phyloP scores from a whole-genome alignment of 106 monocot species.

The Ottelia alismoides region DNA sequence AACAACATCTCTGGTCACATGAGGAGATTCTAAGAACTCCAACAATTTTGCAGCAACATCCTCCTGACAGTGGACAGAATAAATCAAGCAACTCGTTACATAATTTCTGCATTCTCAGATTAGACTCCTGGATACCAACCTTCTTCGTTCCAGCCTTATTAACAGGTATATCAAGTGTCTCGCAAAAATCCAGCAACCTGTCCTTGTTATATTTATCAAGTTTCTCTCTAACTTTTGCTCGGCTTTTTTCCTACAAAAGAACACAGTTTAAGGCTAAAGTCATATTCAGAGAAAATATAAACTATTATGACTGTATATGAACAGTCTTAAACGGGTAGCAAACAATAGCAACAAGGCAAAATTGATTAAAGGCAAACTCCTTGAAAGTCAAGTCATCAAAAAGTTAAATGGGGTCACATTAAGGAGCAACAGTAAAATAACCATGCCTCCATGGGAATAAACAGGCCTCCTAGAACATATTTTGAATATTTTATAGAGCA shows the following conservation, averaged over 20 bases:
- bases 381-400: no score
- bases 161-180: conserved; percentile 40
- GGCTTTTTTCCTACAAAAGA: conserved; percentile 37
- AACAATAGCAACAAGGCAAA: no score
- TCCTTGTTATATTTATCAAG: conserved; percentile 59
- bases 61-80: conserved; percentile 25
- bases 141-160: conserved; percentile 33
- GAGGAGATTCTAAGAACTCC: conserved; percentile 74
- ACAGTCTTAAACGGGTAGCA: no score
- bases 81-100: not conserved
- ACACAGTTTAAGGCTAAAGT: no score
- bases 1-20: conserved; percentile 67
- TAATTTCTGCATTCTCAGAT: not conserved
- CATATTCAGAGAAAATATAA: no score
- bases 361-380: no score
- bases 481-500: no score
- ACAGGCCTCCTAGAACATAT: no score
- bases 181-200: conserved; percentile 53
- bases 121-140: conserved; percentile 16
- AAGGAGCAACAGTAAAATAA: no score
- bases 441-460: no score
- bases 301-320: no score
- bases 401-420: no score
- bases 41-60: conserved; percentile 53
- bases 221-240: conserved; percentile 48